Evolutionary conservation across 352 stramenopile genomes (phyloP).

Genomic region (Globisporangium splendens): DNA sequence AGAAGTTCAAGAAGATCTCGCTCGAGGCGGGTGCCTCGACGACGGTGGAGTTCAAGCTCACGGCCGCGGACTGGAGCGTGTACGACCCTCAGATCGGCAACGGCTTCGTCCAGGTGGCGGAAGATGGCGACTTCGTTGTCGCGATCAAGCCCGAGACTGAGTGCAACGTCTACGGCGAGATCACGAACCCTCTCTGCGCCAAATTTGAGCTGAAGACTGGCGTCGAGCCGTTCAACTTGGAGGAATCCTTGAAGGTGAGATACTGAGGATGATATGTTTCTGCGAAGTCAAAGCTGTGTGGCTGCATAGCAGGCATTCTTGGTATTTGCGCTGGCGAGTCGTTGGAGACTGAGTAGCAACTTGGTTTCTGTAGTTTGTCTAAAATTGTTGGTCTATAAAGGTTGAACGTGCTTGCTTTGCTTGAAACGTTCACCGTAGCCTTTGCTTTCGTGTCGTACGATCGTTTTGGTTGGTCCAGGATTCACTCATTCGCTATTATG

Average conservation of each 20-base stretch:
- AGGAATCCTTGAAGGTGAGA: neutral
- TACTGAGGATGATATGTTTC: too few relatives aligned
- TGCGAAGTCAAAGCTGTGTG: too few relatives aligned
- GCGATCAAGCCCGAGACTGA: constrained; percentile 59
- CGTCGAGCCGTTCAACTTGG: constrained; percentile 8
- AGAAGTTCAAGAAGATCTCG: constrained; percentile 45
- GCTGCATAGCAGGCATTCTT: too few relatives aligned
- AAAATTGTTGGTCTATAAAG: too few relatives aligned
- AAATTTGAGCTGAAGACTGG: constrained; percentile 29
- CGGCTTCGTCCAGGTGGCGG: constrained; percentile 38
- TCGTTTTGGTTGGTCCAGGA: too few relatives aligned
- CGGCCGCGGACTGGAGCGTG: constrained; percentile 32
- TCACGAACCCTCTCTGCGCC: constrained; percentile 27
- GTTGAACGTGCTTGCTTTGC: too few relatives aligned
- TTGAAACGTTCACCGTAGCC: too few relatives aligned
- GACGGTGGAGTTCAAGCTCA: constrained; percentile 39
- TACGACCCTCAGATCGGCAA: constrained; percentile 52
- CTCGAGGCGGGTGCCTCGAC: neutral
- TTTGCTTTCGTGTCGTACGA: too few relatives aligned
- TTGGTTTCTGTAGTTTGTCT: too few relatives aligned
- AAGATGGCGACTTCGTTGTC: constrained; percentile 51
- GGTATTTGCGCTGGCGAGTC: too few relatives aligned
- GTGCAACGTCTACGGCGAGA: constrained; percentile 33
- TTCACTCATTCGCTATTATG: too few relatives aligned
- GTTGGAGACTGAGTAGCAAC: too few relatives aligned